A percentile compares a stretch with the other conserved stretches of the same genome.
phyloP scores from a whole-genome alignment of 257 asterid genomes.

The Forsythia viridissima region DNA sequence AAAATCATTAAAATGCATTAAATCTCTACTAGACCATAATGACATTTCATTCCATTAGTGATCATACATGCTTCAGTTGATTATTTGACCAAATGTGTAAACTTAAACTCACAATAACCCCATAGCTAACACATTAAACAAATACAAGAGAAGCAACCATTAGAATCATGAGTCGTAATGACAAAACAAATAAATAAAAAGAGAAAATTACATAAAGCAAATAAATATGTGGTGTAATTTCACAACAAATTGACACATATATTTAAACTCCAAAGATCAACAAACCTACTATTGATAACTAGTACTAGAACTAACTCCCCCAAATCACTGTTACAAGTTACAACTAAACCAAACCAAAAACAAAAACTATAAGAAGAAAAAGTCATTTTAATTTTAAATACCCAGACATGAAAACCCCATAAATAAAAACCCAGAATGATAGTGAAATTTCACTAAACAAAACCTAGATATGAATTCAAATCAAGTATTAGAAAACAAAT shows the following conservation, averaged over 20 bases:
- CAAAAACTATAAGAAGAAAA: not conserved
- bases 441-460: not conserved
- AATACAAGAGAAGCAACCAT: not conserved
- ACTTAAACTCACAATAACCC: not conserved
- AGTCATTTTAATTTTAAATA: not conserved
- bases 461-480: too few relatives aligned
- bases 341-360: too few relatives aligned
- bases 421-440: not conserved
- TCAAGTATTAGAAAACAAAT: too few relatives aligned
- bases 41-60: not conserved
- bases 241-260: not conserved
- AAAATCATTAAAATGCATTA: not conserved
- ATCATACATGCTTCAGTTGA: not conserved
- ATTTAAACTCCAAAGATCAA: not conserved
- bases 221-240: too few relatives aligned
- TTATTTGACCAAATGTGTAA: not conserved
- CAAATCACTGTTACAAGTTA: not conserved
- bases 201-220: not conserved
- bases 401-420: not conserved
- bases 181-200: too few relatives aligned
- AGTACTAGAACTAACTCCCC: not conserved
- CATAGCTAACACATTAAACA: not conserved
- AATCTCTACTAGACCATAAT: not conserved
- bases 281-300: not conserved
- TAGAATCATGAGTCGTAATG: not conserved